Evolutionary conservation across 192 early-diverging fungal genomes (phyloP).

Genomic region (Coemansia sp.): DNA sequence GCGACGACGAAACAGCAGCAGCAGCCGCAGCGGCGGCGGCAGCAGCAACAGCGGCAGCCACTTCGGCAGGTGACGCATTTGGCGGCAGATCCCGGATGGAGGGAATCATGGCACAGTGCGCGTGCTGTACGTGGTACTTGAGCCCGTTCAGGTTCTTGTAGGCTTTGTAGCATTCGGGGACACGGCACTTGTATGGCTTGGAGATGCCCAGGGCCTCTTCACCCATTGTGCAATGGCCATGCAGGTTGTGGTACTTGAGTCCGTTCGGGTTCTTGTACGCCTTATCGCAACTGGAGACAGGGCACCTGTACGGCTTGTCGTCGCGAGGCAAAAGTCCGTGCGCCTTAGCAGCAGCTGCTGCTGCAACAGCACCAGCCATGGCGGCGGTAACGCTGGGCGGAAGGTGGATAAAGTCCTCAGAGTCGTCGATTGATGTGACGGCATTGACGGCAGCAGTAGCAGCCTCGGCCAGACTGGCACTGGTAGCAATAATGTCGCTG

Average conservation of each 20-base stretch:
- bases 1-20: constrained; percentile 17
- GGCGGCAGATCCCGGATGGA: constrained; percentile 45
- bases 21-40: constrained; percentile 57
- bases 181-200: constrained; percentile 78
- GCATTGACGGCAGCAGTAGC: constrained; percentile 38
- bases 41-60: constrained; percentile 63
- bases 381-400: constrained; percentile 56
- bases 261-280: constrained; percentile 99
- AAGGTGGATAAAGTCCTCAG: constrained; percentile 48
- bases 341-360: constrained; percentile 47
- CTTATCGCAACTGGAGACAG: constrained; percentile 85
- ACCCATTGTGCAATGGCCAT: constrained; percentile 79
- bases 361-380: constrained; percentile 53
- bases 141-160: constrained; percentile 98
- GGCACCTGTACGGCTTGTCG: constrained; percentile 90
- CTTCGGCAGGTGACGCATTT: constrained; percentile 59
- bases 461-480: constrained; percentile 37
- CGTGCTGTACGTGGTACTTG: constrained; percentile 94
- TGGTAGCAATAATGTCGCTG: constrained; percentile 11
- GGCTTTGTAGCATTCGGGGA: constrained; percentile 83
- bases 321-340: constrained; percentile 52
- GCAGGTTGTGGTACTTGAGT: constrained; percentile 96
- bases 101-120: constrained; percentile 66
- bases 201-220: constrained; percentile 61
- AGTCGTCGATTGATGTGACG: constrained; percentile 36